Base-by-base conservation (phyloP, 768 basidiomycete genomes). In the Chalciporus chontae region DNA sequence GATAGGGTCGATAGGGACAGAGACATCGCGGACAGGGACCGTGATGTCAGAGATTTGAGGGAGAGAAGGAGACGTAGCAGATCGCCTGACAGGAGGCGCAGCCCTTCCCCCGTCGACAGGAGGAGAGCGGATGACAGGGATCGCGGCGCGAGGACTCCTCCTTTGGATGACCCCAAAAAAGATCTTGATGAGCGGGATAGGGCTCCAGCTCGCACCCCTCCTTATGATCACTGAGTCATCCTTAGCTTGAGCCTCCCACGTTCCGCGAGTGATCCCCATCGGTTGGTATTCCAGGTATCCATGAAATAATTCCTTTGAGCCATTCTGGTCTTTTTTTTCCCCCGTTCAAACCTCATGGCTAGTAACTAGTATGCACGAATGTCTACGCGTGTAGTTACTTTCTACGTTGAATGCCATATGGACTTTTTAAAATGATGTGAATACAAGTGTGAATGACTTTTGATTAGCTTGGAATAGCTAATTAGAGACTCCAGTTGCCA, bases 61-160 rank as follows among this genome's bases (percentile, higher is more conserved):
- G 77, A 79, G 23, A 75, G 72, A 60, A 69, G 74, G 62, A 71
- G 76, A 59, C 70, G 78, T 45, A 79, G 77, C 69, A 72, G 72
- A 59, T 73, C 71, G 42, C 76, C 77, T 39, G 77, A 76, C 7
- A 66, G 73, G 58, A 71, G 71, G 54, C 68, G 77, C 51, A 75
- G 76, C 65, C 65, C 68, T 65, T 70, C 74, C 9, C 76, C 76
- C 2, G 69, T 9, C 14, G 62, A 65, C 32, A 56, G 72, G 40
- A 71, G 71, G 56, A 70, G 69, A 51, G 65, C 61, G 42, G 73
- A 77, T 6, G 80, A 80, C 43, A 71, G 72, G 50, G 80, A 80
- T 52, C 70, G 73, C 44, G 53, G 45, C 37, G 77, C 78, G 21
- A 74, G 76, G 65, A 80, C 83, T 40, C 82, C 80, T 44, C 73